A percentile compares a stretch with the other conserved stretches of the same genome.
Conservation (phyloP, 2,329 filamentous ascomycete species). For the Emericellopsis cladophorae region DNA sequence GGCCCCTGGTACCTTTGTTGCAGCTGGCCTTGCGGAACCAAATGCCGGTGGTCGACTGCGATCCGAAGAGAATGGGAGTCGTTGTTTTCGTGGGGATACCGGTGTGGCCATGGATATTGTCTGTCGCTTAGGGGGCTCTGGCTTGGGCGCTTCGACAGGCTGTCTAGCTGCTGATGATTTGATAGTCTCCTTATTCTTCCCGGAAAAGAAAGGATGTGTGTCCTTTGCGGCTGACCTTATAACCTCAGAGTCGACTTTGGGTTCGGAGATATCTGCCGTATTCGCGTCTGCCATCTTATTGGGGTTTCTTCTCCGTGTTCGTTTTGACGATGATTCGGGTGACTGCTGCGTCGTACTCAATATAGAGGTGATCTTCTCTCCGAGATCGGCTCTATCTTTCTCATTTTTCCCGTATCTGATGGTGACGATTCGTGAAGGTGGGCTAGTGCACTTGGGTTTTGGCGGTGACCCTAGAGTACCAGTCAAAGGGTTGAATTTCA, state of each 20-base stretch:
- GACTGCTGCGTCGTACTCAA: constrained; percentile 22
- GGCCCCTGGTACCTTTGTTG: constrained; percentile 51
- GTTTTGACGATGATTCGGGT: constrained; percentile 13
- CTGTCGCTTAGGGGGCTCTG: constrained; percentile 15
- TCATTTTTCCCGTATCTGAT: constrained; percentile 47
- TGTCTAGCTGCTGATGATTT: background rate
- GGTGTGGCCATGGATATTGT: constrained; percentile 40
- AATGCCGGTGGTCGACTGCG: background rate
- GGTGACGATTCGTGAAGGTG: constrained; percentile 30
- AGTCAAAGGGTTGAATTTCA: constrained; percentile 45
- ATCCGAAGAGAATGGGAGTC: constrained; percentile 9
- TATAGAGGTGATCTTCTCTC: constrained; percentile 51
- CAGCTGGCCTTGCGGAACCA: constrained; percentile 19
- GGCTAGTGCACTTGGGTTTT: constrained; percentile 29
- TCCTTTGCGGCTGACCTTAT: constrained; percentile 9
- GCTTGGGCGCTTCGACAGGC: background rate
- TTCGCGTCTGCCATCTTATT: constrained; percentile 9
- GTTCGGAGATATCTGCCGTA: constrained; percentile 4
- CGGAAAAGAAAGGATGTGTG: constrained; percentile 30
- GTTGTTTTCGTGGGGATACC: constrained; percentile 32
- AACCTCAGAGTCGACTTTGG: background rate
- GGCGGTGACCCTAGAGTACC: constrained; percentile 52
- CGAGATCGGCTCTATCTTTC: constrained; percentile 32
- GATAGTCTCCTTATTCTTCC: constrained; percentile 15
- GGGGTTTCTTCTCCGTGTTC: constrained; percentile 12